These are phyloP conservation scores for Fusarium xylarioides DNA, from an alignment of 2,329 filamentous ascomycete genomes.

Conservation along the genomic window DNA sequence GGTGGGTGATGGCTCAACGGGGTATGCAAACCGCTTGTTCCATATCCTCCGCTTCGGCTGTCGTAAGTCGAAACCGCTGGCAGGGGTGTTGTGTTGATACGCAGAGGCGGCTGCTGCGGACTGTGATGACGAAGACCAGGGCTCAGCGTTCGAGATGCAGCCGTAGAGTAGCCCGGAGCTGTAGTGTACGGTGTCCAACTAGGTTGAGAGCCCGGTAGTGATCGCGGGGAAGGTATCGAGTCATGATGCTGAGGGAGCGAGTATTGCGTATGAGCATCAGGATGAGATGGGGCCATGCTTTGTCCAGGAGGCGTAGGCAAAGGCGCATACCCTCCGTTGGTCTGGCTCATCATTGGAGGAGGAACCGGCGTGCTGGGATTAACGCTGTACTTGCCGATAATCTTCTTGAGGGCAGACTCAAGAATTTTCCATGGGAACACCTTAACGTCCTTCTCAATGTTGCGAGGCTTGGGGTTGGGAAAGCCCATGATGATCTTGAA, in stretches of 20 bases:
- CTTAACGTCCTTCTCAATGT: conserved; percentile 99
- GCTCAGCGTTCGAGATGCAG: conserved; percentile 54
- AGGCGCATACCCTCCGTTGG: conserved; percentile 53
- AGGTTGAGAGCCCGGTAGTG: conserved; percentile 57
- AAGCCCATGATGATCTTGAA: conserved; percentile 99
- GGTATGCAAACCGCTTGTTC: conserved; percentile 51
- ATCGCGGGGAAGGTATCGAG: conserved; percentile 62
- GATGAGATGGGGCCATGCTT: conserved; percentile 44
- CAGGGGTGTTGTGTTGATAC: conserved; percentile 50
- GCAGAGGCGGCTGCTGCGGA: conserved; percentile 50
- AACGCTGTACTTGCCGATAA: conserved; percentile 93
- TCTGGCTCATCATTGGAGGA: conserved; percentile 53
- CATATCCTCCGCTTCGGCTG: conserved; percentile 51
- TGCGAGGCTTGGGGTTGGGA: conserved; percentile 91
- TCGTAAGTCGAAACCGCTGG: conserved; percentile 53
- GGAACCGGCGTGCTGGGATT: conserved; percentile 53
- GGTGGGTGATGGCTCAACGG: conserved; percentile 51
- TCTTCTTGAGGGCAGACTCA: conserved; percentile 89
- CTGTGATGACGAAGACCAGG: conserved; percentile 48
- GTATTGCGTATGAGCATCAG: conserved; percentile 51
- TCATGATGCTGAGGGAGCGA: conserved; percentile 58
- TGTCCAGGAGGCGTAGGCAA: conserved; percentile 58
- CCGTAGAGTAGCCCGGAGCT: conserved; percentile 46
- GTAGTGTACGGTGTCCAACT: conserved; percentile 60
- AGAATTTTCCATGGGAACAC: conserved; percentile 97